phyloP scores from a whole-genome alignment of 768 basidiomycete genomes.

The Sporobolomyces pararoseus region DNA sequence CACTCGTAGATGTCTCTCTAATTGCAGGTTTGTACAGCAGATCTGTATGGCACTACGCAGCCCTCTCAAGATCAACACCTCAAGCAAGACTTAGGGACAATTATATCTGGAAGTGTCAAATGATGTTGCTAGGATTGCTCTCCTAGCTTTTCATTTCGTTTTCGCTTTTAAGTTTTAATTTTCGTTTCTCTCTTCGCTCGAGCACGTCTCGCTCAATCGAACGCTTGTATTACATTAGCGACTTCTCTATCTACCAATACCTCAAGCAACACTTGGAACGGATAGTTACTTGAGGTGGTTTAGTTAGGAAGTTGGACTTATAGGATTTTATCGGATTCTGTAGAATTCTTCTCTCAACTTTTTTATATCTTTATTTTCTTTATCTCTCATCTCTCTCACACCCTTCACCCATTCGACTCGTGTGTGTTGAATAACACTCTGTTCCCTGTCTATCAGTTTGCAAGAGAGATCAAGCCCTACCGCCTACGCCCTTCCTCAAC shows the following conservation, averaged over 20 bases:
- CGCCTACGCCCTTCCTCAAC: background rate
- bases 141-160: background rate
- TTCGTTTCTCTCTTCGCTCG: background rate
- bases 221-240: background rate
- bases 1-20: too few relatives aligned
- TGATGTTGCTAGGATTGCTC: conserved; percentile 15
- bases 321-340: background rate
- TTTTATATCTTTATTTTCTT: background rate
- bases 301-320: background rate
- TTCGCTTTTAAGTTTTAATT: background rate
- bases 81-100: too few relatives aligned
- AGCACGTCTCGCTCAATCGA: background rate
- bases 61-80: too few relatives aligned
- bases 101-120: too few relatives aligned
- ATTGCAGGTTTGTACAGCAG: too few relatives aligned
- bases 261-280: too few relatives aligned
- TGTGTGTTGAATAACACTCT: background rate
- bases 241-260: background rate
- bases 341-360: background rate
- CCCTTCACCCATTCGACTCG: too few relatives aligned
- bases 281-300: background rate
- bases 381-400: background rate
- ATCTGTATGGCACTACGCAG: too few relatives aligned
- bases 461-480: background rate
- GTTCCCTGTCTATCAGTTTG: background rate